Base-by-base conservation (phyloP, 768 basidiomycete genomes). In the Leccinellum luteum region DNA sequence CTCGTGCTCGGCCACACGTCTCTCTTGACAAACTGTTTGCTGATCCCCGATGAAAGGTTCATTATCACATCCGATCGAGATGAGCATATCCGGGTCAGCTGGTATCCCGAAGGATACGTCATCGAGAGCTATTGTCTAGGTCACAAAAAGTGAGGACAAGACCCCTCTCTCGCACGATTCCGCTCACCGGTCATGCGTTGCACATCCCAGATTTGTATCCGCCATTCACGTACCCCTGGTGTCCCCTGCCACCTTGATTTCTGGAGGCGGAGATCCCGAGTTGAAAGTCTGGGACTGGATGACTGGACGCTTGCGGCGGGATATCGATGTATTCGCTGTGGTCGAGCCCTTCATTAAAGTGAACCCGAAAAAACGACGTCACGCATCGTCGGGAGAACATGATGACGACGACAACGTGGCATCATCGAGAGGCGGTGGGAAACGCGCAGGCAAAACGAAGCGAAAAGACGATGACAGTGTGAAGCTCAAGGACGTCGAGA, bases 11-110 rank as follows among this genome's bases (percentile, higher is more conserved):
- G 97, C 9, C 97, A 99, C 67, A 85, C 89, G 1, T 97, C 94
- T 13, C 83, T 92, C 43, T 73, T 98, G 56, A 96, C 89, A 12
- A 73, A 80, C 1, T 87, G 90, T 70, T 65, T 87, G 45, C 81
- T 96, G 54, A 81, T 86, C 0, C 69, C 72, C 0, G 86, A 91
- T 66, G 85, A 87, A 63, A 80, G 79, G 52, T 86, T 80, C 67
- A 86, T 99, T 65, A 81, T 98, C 61, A 93, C 94, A 0, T 89
- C 92, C 0, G 97, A 98, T 68, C 77, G 97, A 47, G 97, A 99
- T 67, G 97, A 98, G 69, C 97, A 98, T 68, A 89, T 99, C 51
- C 81, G 97, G 54, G 82, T 96, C 15, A 94, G 91, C 66, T 84
- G 90, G 83, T 98, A 82, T 67, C 97, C 97, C 0, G 78, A 89